Percentiles rank a stretch among this genome's conserved stretches.
Conservation (phyloP, 352 stramenopile species). For the Globisporangium cylindrosporum region DNA sequence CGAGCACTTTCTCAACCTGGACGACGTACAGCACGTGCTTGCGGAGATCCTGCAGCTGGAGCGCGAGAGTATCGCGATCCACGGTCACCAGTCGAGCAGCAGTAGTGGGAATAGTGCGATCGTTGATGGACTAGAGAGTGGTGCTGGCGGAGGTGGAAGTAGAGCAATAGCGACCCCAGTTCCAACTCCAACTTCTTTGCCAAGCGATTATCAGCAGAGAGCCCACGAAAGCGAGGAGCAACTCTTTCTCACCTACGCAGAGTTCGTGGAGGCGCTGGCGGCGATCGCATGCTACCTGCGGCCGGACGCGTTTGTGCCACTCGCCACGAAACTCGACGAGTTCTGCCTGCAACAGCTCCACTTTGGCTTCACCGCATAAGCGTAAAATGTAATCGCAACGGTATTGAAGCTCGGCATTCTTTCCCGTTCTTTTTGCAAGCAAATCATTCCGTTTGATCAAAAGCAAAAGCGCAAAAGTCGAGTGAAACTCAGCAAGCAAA, state of each 20-base stretch:
- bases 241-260: constrained; percentile 50
- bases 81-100: not conserved
- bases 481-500: too few relatives aligned
- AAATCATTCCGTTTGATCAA: not conserved
- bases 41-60: constrained; percentile 61
- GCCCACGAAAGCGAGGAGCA: constrained; percentile 17
- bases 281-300: constrained; percentile 61
- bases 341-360: constrained; percentile 45
- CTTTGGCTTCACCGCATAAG: constrained; percentile 15
- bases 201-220: constrained; percentile 4
- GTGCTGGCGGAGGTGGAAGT: not conserved
- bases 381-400: too few relatives aligned
- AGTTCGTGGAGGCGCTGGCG: constrained; percentile 58
- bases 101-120: not conserved
- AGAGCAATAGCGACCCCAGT: not conserved
- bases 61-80: constrained; percentile 37
- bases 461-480: too few relatives aligned
- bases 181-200: not conserved
- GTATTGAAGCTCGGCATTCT: too few relatives aligned
- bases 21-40: constrained; percentile 61
- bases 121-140: not conserved
- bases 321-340: constrained; percentile 50
- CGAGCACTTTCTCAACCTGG: constrained; percentile 57
- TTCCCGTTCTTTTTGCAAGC: too few relatives aligned
- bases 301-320: constrained; percentile 55